A percentile compares a stretch with the other conserved stretches of the same genome.
Evolutionary conservation across 345 rosid genomes (phyloP).

Genomic region (Durio zibethinus): DNA sequence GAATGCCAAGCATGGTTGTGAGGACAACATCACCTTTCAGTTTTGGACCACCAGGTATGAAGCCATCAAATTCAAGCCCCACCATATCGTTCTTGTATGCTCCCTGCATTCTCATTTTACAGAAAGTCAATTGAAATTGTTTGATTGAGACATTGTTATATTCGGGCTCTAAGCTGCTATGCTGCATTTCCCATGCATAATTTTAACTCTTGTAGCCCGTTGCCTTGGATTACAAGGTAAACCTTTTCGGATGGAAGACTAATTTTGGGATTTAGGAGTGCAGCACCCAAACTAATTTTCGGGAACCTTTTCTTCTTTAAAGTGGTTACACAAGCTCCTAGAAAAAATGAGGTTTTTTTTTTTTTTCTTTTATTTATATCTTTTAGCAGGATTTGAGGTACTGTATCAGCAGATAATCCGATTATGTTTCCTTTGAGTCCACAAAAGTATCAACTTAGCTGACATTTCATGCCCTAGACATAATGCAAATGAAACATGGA

Average conservation of each 20-base stretch:
- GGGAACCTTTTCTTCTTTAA: not conserved
- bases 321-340: not conserved
- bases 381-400: not conserved
- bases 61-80: conserved; percentile 59
- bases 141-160: conserved; percentile 4
- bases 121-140: not conserved
- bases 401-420: not conserved
- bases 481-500: not conserved
- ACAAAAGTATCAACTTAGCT: not conserved
- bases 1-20: conserved; percentile 45
- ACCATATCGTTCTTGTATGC: conserved; percentile 65
- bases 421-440: not conserved
- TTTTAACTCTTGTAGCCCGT: not conserved
- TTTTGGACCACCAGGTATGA: conserved; percentile 40
- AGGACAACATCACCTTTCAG: conserved; percentile 49
- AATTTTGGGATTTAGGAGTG: not conserved
- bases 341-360: not conserved
- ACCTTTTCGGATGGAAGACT: not conserved
- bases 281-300: not conserved
- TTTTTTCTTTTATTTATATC: too few relatives aligned
- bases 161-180: not conserved
- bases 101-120: conserved; percentile 40
- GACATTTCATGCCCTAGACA: not conserved
- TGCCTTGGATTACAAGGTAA: not conserved
- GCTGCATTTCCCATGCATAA: not conserved